phyloP scores from a whole-genome alignment of 1,139 yeast species.

The Magnusiomyces ingens region DNA sequence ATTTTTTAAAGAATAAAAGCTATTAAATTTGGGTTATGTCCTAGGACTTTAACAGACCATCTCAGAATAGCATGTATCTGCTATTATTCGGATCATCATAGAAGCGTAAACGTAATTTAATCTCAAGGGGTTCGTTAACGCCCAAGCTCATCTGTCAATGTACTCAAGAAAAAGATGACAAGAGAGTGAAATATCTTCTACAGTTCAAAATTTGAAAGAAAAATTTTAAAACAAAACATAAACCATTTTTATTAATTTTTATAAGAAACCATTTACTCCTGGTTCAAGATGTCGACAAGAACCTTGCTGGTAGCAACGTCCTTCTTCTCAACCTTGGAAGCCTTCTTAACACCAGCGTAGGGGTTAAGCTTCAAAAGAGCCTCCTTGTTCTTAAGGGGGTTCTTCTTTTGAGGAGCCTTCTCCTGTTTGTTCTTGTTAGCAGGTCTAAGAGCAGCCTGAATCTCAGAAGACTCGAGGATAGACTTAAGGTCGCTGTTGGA shows the following conservation, averaged over 20 bases:
- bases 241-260: neutral
- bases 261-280: conserved; percentile 9
- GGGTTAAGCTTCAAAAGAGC: conserved; percentile 98
- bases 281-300: conserved; percentile 16
- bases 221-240: neutral
- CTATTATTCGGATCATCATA: too few relatives aligned
- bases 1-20: too few relatives aligned
- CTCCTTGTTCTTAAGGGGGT: conserved; percentile 99
- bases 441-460: conserved; percentile 95
- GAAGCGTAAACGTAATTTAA: too few relatives aligned
- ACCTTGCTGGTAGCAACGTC: conserved; percentile 15
- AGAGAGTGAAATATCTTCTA: too few relatives aligned
- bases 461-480: conserved; percentile 98
- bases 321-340: conserved; percentile 62
- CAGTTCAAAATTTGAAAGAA: neutral
- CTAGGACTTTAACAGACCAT: too few relatives aligned
- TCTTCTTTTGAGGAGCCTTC: conserved; percentile 96
- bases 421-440: conserved; percentile 92
- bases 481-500: conserved; percentile 95
- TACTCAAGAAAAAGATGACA: too few relatives aligned
- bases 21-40: too few relatives aligned
- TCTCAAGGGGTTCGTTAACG: too few relatives aligned
- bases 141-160: too few relatives aligned
- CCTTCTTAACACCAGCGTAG: conserved; percentile 96
- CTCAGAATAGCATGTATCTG: too few relatives aligned